Base-by-base conservation (phyloP, 805 yeast genomes). In the Yarrowia porcina region DNA sequence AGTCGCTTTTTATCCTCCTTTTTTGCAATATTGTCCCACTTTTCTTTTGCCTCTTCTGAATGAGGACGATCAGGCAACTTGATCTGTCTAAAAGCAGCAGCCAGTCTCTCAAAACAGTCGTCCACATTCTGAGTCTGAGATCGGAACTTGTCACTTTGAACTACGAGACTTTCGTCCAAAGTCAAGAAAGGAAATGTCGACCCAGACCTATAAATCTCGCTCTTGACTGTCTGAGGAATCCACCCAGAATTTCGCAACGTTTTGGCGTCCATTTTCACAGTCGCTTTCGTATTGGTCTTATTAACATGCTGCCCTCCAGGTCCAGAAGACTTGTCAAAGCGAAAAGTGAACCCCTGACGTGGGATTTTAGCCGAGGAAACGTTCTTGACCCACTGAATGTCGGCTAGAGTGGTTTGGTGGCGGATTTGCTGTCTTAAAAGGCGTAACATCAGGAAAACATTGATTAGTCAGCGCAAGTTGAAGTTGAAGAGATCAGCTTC, bases 251-350 rank as follows among this genome's bases (percentile, higher is more conserved):
- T 12, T 6, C 33, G 21, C 9, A 52, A 17, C 12, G 59, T 52
- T n/a, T 17, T 23, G 3, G 59, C 59, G 18, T 52, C 73, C 63
- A 86, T 68, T 5, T 82, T 75, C 18, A 89, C 70, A 0, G 89
- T 85, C 8, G 91, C 89, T 68, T 89, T 86, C 1, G 88, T 80
- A 30, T 76, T 79, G 63, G 75, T 77, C 68, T 89, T 89, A 72
- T 89, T 89, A 11, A 90, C 96, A 69, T 90, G 87, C 68, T 89
- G 96, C 0, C 96, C 96, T 1, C 96, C 96, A 0, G 96, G 90
- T 0, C 96, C 96, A 33, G 91, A 83, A 0, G 94, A 81, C 64
- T 92, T 73, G 61, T 83, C 76, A 69, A 74, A 86, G 4, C 59
- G 59, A 33, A 8, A 52, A 8, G 42, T n/a, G 59, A 52, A 52